A percentile compares a stretch with the other conserved stretches of the same genome.
These are phyloP conservation scores for Ceratobasidium sp. DNA, from an alignment of 1,284 basidiomycete genomes.

Conservation along the genomic window DNA sequence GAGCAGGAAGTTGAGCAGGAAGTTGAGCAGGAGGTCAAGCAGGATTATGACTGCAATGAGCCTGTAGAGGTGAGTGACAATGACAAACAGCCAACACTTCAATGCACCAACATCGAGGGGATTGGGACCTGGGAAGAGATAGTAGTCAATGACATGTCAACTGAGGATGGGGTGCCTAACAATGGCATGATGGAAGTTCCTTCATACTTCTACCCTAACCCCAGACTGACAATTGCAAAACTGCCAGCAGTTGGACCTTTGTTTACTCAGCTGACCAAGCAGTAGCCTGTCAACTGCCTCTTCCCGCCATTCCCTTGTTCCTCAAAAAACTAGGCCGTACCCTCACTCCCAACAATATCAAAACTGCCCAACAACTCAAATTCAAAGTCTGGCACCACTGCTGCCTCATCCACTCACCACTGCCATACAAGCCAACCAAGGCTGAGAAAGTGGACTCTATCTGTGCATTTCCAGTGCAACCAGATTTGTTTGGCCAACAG, in stretches of 20 bases:
- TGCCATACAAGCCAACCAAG: slow-evolving; percentile 6
- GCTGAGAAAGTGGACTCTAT: not conserved
- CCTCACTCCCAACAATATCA: not conserved
- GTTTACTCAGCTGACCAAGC: not conserved
- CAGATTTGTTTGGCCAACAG: not conserved
- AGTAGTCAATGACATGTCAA: no score
- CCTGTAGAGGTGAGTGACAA: not conserved
- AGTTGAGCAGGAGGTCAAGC: no score
- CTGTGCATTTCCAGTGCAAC: not conserved
- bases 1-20: no score
- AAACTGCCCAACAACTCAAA: not conserved
- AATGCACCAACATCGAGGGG: not conserved
- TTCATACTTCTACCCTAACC: slow-evolving; percentile 11
- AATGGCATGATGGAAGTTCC: no score
- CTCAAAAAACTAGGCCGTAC: not conserved
- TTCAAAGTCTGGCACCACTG: not conserved
- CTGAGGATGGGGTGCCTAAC: no score
- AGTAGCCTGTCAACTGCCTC: not conserved
- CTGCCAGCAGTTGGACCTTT: not conserved
- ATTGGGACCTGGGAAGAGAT: not conserved
- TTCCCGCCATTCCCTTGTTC: not conserved
- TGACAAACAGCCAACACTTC: not conserved
- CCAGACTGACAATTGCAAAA: not conserved
- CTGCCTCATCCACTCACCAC: not conserved
- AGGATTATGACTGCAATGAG: not conserved